phyloP scores from a whole-genome alignment of 768 basidiomycete species.

The Suillus spraguei region DNA sequence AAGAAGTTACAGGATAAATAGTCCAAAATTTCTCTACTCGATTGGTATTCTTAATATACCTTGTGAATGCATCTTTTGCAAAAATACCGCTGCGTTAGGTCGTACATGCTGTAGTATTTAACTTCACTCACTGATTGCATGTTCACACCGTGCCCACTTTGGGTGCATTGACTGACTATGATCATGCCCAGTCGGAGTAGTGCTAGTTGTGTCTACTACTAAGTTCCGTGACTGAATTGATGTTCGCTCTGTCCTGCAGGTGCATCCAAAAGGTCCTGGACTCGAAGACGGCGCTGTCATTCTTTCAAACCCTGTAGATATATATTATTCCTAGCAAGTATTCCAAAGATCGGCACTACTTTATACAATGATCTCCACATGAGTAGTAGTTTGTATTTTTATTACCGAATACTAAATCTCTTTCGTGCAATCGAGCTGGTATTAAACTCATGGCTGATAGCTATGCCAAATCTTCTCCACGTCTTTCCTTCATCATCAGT shows the following conservation, averaged over 20 bases:
- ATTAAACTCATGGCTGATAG: slow-evolving; percentile 2
- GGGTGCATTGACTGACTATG: too few relatives aligned
- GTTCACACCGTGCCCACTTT: too few relatives aligned
- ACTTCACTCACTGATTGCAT: too few relatives aligned
- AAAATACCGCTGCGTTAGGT: background rate
- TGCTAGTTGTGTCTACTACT: too few relatives aligned
- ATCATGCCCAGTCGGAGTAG: too few relatives aligned
- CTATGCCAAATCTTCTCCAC: background rate
- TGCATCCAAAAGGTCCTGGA: too few relatives aligned
- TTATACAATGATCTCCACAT: background rate
- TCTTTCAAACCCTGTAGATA: too few relatives aligned
- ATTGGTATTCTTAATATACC: background rate
- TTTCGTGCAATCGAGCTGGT: background rate
- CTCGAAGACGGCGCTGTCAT: too few relatives aligned
- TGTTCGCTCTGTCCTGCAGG: too few relatives aligned
- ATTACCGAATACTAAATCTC: slow-evolving; percentile 1
- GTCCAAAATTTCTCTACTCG: background rate
- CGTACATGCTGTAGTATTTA: too few relatives aligned
- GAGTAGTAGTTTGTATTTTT: background rate
- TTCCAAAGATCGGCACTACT: background rate
- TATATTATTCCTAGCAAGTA: background rate
- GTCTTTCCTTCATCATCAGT: background rate
- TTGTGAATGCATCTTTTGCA: background rate
- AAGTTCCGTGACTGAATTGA: too few relatives aligned
- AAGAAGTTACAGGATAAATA: slow-evolving; percentile 28